These are phyloP conservation scores for Drosera capensis DNA, from an alignment of 148 eudicot genomes.

Conservation along the genomic window DNA sequence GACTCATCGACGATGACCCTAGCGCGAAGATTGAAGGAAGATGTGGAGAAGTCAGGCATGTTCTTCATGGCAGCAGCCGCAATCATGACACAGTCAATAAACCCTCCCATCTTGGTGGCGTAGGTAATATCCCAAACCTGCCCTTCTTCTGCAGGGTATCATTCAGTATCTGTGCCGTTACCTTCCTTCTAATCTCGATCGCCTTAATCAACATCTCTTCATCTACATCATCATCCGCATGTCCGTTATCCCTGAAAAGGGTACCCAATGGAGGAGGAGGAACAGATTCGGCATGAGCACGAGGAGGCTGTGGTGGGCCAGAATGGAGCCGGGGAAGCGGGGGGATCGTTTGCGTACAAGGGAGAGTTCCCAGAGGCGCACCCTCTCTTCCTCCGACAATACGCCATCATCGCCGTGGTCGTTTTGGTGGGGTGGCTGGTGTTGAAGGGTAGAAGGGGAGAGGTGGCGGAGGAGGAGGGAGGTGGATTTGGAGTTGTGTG, in stretches of 20 bases:
- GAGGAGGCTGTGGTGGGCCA: constrained; percentile 19
- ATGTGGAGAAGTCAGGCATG: constrained; percentile 26
- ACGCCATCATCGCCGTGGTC: constrained; percentile 10
- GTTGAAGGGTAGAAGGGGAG: constrained; percentile 1
- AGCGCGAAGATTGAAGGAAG: constrained; percentile 74
- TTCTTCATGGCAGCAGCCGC: constrained; percentile 66
- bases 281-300: constrained; percentile 21
- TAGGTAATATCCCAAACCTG: constrained; percentile 74
- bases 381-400: constrained; percentile 21
- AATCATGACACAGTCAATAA: constrained; percentile 75
- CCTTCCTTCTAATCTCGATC: constrained; percentile 67
- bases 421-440: constrained; percentile 4
- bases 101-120: constrained; percentile 28
- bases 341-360: constrained; percentile 41
- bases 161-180: constrained; percentile 45
- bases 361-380: constrained; percentile 40
- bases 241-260: constrained; percentile 15
- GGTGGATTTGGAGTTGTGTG: constrained; percentile 58
- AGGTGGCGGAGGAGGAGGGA: constrained; percentile 30
- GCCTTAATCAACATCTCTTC: constrained; percentile 54
- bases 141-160: constrained; percentile 61
- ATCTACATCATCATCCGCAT: constrained; percentile 17
- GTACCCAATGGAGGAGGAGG: constrained; percentile 29
- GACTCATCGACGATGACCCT: constrained; percentile 37
- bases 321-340: constrained; percentile 77